phyloP scores from a whole-genome alignment of 1,284 basidiomycete species.

The Trametes pubescens region DNA sequence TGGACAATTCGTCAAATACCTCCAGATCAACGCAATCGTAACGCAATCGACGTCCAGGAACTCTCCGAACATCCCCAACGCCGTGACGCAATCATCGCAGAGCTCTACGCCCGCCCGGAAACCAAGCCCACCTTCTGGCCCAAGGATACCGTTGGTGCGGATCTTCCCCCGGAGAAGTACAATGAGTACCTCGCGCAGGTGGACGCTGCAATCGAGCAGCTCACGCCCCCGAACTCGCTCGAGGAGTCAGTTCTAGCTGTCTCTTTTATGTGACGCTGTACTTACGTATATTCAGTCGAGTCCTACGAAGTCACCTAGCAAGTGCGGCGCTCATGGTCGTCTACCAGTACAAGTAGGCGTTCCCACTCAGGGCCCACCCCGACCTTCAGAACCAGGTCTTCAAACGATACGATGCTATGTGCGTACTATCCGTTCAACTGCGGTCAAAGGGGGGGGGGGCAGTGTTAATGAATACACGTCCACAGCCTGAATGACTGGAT shows the following conservation, averaged over 20 bases:
- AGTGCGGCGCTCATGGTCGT: constrained; percentile 12
- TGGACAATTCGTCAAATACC: constrained; percentile 3
- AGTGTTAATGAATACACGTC: background rate
- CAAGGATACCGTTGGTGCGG: background rate
- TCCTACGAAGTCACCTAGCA: constrained; percentile 12
- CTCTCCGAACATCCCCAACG: constrained; percentile 5
- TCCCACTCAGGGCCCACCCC: constrained; percentile 8
- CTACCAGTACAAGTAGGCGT: constrained; percentile 12
- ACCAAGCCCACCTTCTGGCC: constrained; percentile 6
- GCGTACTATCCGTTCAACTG: background rate
- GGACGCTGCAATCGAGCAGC: constrained; percentile 17
- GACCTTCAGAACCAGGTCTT: constrained; percentile 6
- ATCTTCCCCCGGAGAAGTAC: constrained; percentile 2
- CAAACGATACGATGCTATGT: constrained; percentile 5
- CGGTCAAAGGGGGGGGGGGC: background rate
- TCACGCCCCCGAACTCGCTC: constrained; percentile 19
- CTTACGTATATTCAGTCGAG: constrained; percentile 8
- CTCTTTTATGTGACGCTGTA: background rate
- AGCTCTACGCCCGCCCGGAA: constrained; percentile 6
- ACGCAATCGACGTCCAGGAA: background rate
- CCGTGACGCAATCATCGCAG: constrained; percentile 14
- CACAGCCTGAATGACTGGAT: constrained; percentile 14
- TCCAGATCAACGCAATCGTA: constrained; percentile 11
- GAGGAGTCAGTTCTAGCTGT: constrained; percentile 12
- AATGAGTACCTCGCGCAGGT: constrained; percentile 14